These are phyloP conservation scores for Podila clonocystis DNA, from an alignment of 192 early-diverging fungal species.

Conservation along the genomic window DNA sequence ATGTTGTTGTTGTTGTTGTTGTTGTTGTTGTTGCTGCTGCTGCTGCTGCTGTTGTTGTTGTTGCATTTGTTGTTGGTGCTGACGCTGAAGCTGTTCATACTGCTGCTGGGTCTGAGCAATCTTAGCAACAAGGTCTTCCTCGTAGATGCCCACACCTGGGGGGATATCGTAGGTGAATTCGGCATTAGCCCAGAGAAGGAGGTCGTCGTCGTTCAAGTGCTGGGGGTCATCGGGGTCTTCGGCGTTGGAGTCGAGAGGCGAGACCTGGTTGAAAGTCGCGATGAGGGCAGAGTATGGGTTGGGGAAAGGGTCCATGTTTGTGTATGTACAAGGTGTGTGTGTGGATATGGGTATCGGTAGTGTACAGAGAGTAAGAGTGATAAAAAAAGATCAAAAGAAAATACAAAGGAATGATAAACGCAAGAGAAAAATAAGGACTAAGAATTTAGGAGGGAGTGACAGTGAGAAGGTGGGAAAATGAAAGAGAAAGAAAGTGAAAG, in stretches of 20 bases:
- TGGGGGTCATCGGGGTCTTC: slow-evolving; percentile 42
- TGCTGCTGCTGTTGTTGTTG: slow-evolving; percentile 15
- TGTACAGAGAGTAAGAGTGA: neutral
- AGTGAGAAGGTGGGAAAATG: neutral
- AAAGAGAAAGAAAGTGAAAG: neutral
- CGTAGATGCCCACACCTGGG: slow-evolving; percentile 42
- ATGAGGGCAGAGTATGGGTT: slow-evolving; percentile 46
- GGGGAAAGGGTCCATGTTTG: slow-evolving; percentile 32
- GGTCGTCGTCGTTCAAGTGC: slow-evolving; percentile 38
- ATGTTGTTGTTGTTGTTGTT: slow-evolving; percentile 24
- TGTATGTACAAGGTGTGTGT: neutral
- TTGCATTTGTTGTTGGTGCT: slow-evolving; percentile 15
- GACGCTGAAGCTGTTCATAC: slow-evolving; percentile 31
- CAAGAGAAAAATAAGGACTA: too few species aligned
- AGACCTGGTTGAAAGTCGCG: slow-evolving; percentile 45
- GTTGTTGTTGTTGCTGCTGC: slow-evolving; percentile 11
- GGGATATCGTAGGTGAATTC: slow-evolving; percentile 48
- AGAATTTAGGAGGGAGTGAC: neutral
- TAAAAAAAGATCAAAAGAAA: neutral
- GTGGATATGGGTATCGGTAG: neutral
- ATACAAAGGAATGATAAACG: too few species aligned
- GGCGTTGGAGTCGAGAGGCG: slow-evolving; percentile 18
- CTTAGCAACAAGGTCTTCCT: slow-evolving; percentile 43
- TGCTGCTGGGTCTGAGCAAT: slow-evolving; percentile 41
- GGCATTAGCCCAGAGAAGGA: slow-evolving; percentile 45